phyloP scores from a whole-genome alignment of 164 flowering plant genomes.

The Berberis vulgaris region DNA sequence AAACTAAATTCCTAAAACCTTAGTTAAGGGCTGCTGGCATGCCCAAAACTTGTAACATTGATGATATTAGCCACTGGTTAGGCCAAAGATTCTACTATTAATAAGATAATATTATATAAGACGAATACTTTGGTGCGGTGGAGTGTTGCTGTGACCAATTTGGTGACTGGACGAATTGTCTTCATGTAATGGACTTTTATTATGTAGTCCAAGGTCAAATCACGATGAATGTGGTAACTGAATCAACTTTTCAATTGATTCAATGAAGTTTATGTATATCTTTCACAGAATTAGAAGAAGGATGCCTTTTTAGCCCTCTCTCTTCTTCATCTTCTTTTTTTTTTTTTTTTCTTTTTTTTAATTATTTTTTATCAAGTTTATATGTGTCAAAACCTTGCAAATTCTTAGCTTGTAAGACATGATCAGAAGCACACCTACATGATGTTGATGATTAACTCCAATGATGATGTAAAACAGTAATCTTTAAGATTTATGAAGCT shows the following conservation, averaged over 20 bases:
- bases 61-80: constrained; percentile 12
- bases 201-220: constrained; percentile 10
- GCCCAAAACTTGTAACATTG: constrained; percentile 6
- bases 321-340: no score
- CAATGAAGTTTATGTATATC: constrained; percentile 12
- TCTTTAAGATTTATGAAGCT: no score
- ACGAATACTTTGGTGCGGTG: constrained; percentile 2
- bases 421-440: no score
- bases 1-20: constrained; percentile 25
- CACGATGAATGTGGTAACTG: constrained; percentile 9
- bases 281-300: not conserved
- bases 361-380: no score
- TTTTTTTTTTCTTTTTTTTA: no score
- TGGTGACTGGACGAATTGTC: constrained; percentile 8
- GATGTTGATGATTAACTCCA: no score
- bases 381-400: no score
- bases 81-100: constrained; percentile 2
- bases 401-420: no score
- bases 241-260: constrained; percentile 6
- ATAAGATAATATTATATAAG: not conserved
- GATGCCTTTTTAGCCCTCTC: no score
- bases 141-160: constrained; percentile 17
- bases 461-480: no score
- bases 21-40: constrained; percentile 13
- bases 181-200: constrained; percentile 16